phyloP scores from a whole-genome alignment of 1,139 yeast genomes.

The Casaregolazyma lundiana region DNA sequence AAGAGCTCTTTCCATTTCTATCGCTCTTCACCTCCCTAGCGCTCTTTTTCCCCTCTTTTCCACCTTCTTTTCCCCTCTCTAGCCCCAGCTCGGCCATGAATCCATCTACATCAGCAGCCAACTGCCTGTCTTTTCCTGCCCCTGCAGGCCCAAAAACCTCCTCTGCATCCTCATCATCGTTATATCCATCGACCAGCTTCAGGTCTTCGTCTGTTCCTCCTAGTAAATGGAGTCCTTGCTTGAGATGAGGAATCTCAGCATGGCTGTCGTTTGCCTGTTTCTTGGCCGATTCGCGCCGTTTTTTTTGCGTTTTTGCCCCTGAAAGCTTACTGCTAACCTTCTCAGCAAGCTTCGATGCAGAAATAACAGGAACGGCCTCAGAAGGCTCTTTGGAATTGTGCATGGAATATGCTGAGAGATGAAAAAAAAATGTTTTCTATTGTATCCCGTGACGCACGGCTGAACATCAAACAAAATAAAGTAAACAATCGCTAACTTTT shows the following conservation, averaged over 20 bases:
- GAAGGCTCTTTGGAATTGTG: conserved; percentile 5
- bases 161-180: conserved; percentile 45
- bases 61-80: conserved; percentile 18
- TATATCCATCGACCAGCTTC: conserved; percentile 47
- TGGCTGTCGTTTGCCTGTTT: too few species aligned
- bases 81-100: conserved; percentile 72
- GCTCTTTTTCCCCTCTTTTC: neutral
- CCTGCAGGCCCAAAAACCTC: conserved; percentile 31
- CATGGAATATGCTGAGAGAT: neutral
- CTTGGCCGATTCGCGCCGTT: conserved; percentile 12
- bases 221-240: conserved; percentile 36
- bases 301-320: conserved; percentile 9
- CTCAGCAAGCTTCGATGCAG: conserved; percentile 18
- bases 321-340: conserved; percentile 20
- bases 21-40: neutral
- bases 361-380: conserved; percentile 14
- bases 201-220: conserved; percentile 71
- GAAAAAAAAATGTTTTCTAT: conserved; percentile 1
- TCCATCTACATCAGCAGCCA: conserved; percentile 48
- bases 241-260: too few species aligned
- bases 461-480: conserved; percentile 1
- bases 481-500: conserved; percentile 2
- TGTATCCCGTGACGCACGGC: conserved; percentile 2
- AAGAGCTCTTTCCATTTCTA: neutral
- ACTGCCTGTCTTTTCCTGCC: conserved; percentile 16